Conservation (phyloP, 257 asterid species). For the Anisodus tanguticus region DNA sequence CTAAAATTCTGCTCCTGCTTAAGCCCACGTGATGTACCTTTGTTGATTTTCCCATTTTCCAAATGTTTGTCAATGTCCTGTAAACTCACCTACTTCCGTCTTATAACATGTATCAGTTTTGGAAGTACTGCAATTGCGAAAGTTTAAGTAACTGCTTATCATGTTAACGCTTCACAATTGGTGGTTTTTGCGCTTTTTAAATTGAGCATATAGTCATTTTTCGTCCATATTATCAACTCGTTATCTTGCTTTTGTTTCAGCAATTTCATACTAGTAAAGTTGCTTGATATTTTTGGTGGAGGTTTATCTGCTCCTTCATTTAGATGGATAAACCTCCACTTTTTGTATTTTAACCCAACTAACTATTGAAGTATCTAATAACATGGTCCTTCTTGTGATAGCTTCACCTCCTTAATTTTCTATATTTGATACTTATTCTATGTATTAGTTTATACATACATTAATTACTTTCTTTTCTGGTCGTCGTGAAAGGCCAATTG, state of each 20-base stretch:
- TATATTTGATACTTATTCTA: not conserved
- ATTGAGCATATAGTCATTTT: not conserved
- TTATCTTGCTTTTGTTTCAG: not conserved
- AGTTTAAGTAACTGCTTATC: not conserved
- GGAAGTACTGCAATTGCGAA: not conserved
- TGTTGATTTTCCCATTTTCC: constrained; percentile 1
- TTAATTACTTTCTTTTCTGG: not conserved
- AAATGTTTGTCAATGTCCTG: not conserved
- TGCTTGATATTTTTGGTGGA: constrained; percentile 13
- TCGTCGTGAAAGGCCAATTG: not conserved
- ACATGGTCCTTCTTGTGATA: constrained; percentile 3
- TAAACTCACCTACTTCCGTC: not conserved
- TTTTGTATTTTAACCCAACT: constrained; percentile 12
- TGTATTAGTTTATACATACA: not conserved
- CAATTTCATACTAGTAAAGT: not conserved
- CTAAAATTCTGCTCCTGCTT: not conserved
- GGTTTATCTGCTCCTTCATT: not conserved
- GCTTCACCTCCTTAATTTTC: not conserved
- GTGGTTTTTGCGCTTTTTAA: not conserved
- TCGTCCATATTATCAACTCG: not conserved
- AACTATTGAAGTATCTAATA: constrained; percentile 11
- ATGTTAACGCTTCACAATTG: constrained; percentile 1
- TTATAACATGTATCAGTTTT: not conserved
- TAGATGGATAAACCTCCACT: not conserved
- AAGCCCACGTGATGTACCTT: not conserved